phyloP scores from a whole-genome alignment of 2,329 filamentous ascomycete species.

The Colletotrichum abscissum region DNA sequence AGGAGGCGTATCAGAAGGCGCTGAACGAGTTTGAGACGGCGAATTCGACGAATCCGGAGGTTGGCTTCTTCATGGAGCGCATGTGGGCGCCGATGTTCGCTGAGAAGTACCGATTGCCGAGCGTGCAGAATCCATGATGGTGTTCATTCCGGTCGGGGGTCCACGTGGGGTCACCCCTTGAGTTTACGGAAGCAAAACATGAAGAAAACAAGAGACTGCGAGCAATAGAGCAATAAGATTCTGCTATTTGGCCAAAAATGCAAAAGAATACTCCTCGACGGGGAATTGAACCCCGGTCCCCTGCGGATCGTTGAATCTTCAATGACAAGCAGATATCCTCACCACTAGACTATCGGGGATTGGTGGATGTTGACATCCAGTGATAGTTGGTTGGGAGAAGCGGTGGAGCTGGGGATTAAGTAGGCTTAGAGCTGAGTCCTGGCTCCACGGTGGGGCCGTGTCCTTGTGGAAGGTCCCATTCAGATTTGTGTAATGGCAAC shows the following conservation, averaged over 20 bases:
- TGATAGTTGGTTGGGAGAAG: neutral
- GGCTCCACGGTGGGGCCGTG: neutral
- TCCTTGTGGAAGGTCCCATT: neutral
- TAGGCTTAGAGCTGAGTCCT: neutral
- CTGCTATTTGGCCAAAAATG: neutral
- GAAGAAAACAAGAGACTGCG: neutral
- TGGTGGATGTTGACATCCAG: neutral
- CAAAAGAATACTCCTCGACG: constrained; percentile 11
- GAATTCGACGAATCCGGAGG: constrained; percentile 33
- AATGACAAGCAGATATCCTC: constrained; percentile 29
- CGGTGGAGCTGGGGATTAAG: accelerated
- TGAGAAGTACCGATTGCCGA: constrained; percentile 18
- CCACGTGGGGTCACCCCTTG: neutral
- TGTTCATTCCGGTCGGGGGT: neutral
- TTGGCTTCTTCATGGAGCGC: constrained; percentile 36
- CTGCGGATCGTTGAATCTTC: neutral
- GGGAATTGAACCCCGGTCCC: constrained; percentile 6
- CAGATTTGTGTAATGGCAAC: neutral
- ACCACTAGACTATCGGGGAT: constrained; percentile 25
- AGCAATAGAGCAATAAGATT: neutral
- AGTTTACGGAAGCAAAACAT: neutral
- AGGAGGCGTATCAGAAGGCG: constrained; percentile 15
- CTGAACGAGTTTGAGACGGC: constrained; percentile 31
- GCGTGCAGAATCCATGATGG: constrained; percentile 3
- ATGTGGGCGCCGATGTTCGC: constrained; percentile 38